Evolutionary conservation across 2,329 filamentous ascomycete species (phyloP).

Genomic region (Aureobasidium vineae): DNA sequence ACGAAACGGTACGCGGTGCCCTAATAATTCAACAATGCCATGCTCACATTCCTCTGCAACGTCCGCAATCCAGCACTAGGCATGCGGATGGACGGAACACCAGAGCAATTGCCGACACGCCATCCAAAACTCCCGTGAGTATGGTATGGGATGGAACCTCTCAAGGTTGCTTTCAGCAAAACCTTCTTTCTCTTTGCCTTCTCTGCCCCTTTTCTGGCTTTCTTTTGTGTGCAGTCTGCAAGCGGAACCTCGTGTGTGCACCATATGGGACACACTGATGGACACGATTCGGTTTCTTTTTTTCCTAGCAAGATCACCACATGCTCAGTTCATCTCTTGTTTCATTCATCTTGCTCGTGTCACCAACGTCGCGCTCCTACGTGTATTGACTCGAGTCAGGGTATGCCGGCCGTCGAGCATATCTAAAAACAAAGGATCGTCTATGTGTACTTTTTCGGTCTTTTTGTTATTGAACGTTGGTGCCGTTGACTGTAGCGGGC

Average conservation of each 20-base stretch:
- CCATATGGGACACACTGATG: not conserved
- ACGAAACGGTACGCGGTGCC: not conserved
- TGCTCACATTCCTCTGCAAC: constrained; percentile 13
- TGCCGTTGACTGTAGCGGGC: constrained; percentile 16
- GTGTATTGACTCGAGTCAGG: constrained; percentile 5
- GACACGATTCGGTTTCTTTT: not conserved
- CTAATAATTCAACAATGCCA: not conserved
- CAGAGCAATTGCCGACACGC: not conserved
- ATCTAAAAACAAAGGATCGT: constrained; percentile 1
- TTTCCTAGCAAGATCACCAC: not conserved
- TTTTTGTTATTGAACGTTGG: constrained; percentile 21
- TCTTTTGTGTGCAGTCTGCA: constrained; percentile 12
- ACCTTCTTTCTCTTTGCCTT: constrained; percentile 4
- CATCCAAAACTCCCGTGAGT: not conserved
- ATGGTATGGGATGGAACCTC: not conserved
- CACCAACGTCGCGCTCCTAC: not conserved
- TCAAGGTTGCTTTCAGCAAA: constrained; percentile 15
- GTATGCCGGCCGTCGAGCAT: not conserved
- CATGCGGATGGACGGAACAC: not conserved
- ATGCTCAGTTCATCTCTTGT: constrained; percentile 1
- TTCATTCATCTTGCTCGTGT: not conserved
- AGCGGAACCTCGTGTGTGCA: not conserved
- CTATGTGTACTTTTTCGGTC: constrained; percentile 15
- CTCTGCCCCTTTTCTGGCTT: not conserved
- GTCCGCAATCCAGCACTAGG: constrained; percentile 2